Percentiles rank a stretch among this genome's conserved stretches.
Conservation (phyloP, 2,329 filamentous ascomycete genomes). For the Pseudocercospora vitis region DNA sequence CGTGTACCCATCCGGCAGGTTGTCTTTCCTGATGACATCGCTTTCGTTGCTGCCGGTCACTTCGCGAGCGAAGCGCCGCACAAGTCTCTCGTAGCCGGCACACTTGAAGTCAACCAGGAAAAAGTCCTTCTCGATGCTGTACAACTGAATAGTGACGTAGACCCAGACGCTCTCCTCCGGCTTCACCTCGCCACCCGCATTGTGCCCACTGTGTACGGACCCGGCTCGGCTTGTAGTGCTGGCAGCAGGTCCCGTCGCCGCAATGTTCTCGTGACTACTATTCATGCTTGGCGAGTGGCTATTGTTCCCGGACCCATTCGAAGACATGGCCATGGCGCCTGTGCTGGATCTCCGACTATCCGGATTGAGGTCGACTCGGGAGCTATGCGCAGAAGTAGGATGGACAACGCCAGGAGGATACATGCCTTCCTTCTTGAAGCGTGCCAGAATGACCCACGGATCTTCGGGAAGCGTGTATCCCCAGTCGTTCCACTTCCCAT, state of each 20-base stretch:
- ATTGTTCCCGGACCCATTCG: slow-evolving; percentile 16
- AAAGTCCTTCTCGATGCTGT: slow-evolving; percentile 86
- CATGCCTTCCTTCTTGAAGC: slow-evolving; percentile 81
- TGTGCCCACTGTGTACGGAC: slow-evolving; percentile 19
- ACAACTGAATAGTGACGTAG: slow-evolving; percentile 94
- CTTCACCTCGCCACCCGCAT: slow-evolving; percentile 31
- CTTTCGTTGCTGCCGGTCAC: slow-evolving; percentile 33
- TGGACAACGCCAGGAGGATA: slow-evolving; percentile 53
- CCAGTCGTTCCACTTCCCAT: slow-evolving; percentile 51
- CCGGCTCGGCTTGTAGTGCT: slow-evolving; percentile 14
- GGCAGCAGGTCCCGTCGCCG: slow-evolving; percentile 26
- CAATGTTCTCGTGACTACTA: slow-evolving; percentile 33
- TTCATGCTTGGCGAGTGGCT: slow-evolving; percentile 27
- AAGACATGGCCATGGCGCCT: slow-evolving; percentile 31
- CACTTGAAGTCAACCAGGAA: slow-evolving; percentile 99
- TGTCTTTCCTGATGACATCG: slow-evolving; percentile 25
- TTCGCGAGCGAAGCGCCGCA: slow-evolving; percentile 45
- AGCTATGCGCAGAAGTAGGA: slow-evolving; percentile 52
- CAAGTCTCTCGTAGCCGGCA: slow-evolving; percentile 90
- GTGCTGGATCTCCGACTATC: slow-evolving; percentile 27
- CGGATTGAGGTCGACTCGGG: slow-evolving; percentile 47
- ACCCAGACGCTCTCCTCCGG: slow-evolving; percentile 75
- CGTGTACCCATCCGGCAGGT: slow-evolving; percentile 22
- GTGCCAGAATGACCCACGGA: slow-evolving; percentile 89
- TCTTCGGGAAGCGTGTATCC: slow-evolving; percentile 85